A percentile compares a stretch with the other conserved stretches of the same genome.
Evolutionary conservation across 2,329 filamentous ascomycete species (phyloP).

Genomic region (Verticillium klebahnii): DNA sequence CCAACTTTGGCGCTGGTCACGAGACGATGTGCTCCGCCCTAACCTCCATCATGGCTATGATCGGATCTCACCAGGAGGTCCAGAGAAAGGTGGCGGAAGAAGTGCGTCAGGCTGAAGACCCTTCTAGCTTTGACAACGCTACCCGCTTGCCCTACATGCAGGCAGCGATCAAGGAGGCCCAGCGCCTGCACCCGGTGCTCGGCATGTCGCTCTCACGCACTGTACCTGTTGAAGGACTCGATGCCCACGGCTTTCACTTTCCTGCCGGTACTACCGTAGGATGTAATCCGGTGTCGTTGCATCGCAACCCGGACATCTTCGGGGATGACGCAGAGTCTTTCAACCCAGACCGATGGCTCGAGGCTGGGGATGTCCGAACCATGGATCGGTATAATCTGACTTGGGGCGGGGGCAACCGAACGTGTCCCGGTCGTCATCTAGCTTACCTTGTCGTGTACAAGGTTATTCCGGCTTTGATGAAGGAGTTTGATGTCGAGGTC

Average conservation of each 20-base stretch:
- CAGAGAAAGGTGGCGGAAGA: constrained; percentile 25
- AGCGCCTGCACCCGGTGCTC: constrained; percentile 45
- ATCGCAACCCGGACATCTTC: constrained; percentile 44
- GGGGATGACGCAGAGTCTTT: constrained; percentile 39
- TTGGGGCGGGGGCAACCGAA: constrained; percentile 47
- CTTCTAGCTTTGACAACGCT: constrained; percentile 18
- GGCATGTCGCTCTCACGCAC: constrained; percentile 45
- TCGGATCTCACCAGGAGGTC: constrained; percentile 31
- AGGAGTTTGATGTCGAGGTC: constrained; percentile 39
- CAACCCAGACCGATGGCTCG: constrained; percentile 44
- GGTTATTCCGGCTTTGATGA: constrained; percentile 33
- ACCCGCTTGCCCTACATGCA: constrained; percentile 28
- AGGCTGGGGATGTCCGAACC: constrained; percentile 17
- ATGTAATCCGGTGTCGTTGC: constrained; percentile 45
- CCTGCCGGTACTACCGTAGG: constrained; percentile 43
- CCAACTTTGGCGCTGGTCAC: constrained; percentile 52
- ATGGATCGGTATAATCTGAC: constrained; percentile 46
- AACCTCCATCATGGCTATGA: constrained; percentile 42
- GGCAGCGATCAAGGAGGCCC: constrained; percentile 46
- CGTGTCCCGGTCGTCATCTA: constrained; percentile 45
- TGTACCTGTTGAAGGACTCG: constrained; percentile 31
- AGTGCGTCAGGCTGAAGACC: constrained; percentile 14
- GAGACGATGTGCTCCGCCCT: constrained; percentile 50
- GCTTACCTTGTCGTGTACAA: constrained; percentile 47
- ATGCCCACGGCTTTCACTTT: constrained; percentile 33